phyloP scores from a whole-genome alignment of 192 early-diverging fungal species.

The Cladochytrium replicatum region DNA sequence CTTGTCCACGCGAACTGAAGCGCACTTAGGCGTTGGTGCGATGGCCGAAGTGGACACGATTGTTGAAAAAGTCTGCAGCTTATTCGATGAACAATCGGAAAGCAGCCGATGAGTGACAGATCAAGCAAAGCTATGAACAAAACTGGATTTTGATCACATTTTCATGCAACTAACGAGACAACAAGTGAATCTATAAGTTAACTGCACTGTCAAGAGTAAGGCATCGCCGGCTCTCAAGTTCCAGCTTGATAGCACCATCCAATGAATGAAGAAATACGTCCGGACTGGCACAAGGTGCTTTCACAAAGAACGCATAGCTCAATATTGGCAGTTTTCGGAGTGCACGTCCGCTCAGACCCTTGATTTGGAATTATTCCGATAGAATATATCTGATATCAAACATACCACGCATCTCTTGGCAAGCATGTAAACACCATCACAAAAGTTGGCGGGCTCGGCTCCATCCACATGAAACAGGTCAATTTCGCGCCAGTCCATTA shows the following conservation, averaged over 20 bases:
- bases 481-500: conserved; percentile 35
- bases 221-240: too few species aligned
- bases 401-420: conserved; percentile 27
- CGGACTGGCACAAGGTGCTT: too few species aligned
- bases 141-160: too few species aligned
- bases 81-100: too few species aligned
- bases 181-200: too few species aligned
- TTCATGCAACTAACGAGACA: too few species aligned
- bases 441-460: conserved; percentile 8
- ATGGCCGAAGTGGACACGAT: conserved; percentile 77
- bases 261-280: too few species aligned
- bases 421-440: conserved; percentile 22
- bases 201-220: too few species aligned
- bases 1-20: background rate
- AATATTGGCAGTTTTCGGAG: conserved; percentile 49
- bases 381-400: background rate
- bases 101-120: too few species aligned
- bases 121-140: too few species aligned
- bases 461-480: conserved; percentile 7
- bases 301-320: conserved; percentile 39
- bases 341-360: conserved; percentile 36
- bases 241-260: too few species aligned
- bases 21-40: conserved; percentile 57
- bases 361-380: background rate
- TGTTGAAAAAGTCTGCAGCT: too few species aligned